Evolutionary conservation across 2,329 filamentous ascomycete species (phyloP), one percentile per base, ranked within the genome.

Genomic region (Fusarium brevicatenulatum): DNA sequence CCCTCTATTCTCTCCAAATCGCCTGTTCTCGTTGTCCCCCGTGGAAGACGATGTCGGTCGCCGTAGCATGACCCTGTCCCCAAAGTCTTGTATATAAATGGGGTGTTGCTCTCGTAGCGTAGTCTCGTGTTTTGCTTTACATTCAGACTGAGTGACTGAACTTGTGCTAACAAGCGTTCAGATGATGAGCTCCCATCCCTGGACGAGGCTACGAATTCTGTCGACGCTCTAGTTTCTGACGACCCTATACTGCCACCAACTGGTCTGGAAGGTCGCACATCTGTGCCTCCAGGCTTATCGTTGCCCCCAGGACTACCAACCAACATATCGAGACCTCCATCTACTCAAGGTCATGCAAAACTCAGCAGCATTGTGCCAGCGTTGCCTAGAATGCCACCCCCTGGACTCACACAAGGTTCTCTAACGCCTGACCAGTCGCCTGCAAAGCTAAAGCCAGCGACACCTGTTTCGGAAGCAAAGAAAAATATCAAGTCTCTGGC

Each of bases 211-310:
- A 86, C 85, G 6, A 85, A 85, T 47, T 91, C 88, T n/a, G 89
- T 93, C 44, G 91, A 93, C 78, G 90, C 90, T 7, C 82, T 93
- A 8, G 91, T 93, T 18, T 89, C 90, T 28, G 91, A 93, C 77
- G 83, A 88, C 15, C 75, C 72, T 34, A 70, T 68, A 28, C 53
- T 67, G 13, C 64, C 72, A 55, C 34, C 68, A 59, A 57, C 44
- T 42, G 71, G 66, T 34, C 13, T 67, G 46, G 70, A 71, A 21
- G 68, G 61, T 25, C 68, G 68, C 15, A 77, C 65, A n/a, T 69
- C 80, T 47, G 73, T 80, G 37, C 79, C 83, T 56, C 73, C 83
- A 5, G 80, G 80, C 12, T 72, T 82, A 42, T 66, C 73, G 19
- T 70, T 74, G 43, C 78, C 75, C 11, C 72, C 71, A 36, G 74